These are phyloP conservation scores for Neoarthrinium moseri DNA, from an alignment of 2,329 filamentous ascomycete genomes.

Conservation along the genomic window DNA sequence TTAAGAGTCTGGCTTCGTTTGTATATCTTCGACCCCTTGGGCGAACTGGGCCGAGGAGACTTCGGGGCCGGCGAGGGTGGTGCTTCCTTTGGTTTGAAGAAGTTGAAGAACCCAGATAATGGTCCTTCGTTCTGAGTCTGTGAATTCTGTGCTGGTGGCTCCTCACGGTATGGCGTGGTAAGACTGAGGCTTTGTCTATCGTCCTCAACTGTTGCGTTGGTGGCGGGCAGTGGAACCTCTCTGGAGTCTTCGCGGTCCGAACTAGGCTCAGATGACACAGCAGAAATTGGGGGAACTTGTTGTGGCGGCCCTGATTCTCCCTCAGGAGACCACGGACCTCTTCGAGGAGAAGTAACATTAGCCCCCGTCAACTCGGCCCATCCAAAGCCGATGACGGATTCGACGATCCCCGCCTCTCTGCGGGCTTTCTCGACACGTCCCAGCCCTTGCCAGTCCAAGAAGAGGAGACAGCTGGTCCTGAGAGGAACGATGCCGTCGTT, in stretches of 20 bases:
- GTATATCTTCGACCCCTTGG: conserved; percentile 69
- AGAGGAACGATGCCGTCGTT: conserved; percentile 97
- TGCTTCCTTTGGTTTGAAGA: conserved; percentile 64
- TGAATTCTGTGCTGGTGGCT: conserved; percentile 20
- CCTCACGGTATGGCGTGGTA: conserved; percentile 32
- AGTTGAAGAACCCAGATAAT: conserved; percentile 65
- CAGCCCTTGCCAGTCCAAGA: conserved; percentile 93
- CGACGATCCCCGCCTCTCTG: conserved; percentile 86
- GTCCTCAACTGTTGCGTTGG: conserved; percentile 66
- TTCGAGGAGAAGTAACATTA: conserved; percentile 51
- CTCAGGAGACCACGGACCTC: conserved; percentile 40
- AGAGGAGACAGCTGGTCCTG: conserved; percentile 91
- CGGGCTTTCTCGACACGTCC: conserved; percentile 92
- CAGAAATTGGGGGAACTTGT: conserved; percentile 21
- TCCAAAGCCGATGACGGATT: conserved; percentile 89
- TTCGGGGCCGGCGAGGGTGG: conserved; percentile 33
- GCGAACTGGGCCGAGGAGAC: conserved; percentile 16
- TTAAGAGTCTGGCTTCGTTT: conserved; percentile 74
- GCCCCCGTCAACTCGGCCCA: conserved; percentile 86
- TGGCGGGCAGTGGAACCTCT: conserved; percentile 70
- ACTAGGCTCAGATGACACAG: conserved; percentile 31
- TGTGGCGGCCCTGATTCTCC: conserved; percentile 26
- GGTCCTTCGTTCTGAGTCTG: conserved; percentile 43
- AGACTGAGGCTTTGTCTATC: conserved; percentile 58
- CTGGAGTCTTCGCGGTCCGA: conserved; percentile 36